These are phyloP conservation scores for Aurantiochytrium sp. DNA, from an alignment of 108 stramenopile species.

Conservation along the genomic window DNA sequence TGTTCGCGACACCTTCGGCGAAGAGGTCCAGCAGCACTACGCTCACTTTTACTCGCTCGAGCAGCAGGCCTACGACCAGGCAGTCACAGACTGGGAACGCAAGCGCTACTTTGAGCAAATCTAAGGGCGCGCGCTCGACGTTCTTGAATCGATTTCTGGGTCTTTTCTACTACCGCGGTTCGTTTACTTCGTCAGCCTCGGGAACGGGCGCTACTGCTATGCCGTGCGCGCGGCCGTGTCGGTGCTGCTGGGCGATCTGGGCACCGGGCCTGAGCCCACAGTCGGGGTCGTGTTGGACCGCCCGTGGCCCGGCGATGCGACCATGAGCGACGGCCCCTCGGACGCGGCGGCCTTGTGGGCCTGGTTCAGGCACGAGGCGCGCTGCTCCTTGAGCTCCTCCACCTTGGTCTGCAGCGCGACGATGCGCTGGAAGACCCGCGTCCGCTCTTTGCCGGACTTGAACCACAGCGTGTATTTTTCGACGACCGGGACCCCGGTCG, in stretches of 20 bases:
- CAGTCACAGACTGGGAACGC: conserved; percentile 20
- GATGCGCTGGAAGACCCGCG: background rate
- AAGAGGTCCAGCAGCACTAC: background rate
- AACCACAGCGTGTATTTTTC: conserved; percentile 18
- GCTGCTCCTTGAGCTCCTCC: background rate
- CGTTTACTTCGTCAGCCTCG: too few species aligned
- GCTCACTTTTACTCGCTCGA: background rate
- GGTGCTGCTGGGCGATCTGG: too few species aligned
- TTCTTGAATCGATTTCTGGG: too few species aligned
- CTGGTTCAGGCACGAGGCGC: background rate
- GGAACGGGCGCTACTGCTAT: too few species aligned
- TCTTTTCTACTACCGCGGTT: too few species aligned
- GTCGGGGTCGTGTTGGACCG: background rate
- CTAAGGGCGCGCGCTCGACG: background rate
- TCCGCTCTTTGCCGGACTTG: conserved; percentile 19
- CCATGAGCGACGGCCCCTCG: background rate
- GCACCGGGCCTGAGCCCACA: too few species aligned
- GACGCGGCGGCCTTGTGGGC: background rate
- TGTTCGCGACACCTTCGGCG: background rate
- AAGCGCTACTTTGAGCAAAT: conserved; percentile 30
- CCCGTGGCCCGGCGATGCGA: background rate
- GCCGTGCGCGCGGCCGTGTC: too few species aligned
- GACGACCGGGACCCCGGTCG: background rate
- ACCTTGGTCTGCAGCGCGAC: background rate
- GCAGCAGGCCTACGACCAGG: background rate